Conservation (phyloP, 371 early-diverging fungal species). For the Mucor racemosus region DNA sequence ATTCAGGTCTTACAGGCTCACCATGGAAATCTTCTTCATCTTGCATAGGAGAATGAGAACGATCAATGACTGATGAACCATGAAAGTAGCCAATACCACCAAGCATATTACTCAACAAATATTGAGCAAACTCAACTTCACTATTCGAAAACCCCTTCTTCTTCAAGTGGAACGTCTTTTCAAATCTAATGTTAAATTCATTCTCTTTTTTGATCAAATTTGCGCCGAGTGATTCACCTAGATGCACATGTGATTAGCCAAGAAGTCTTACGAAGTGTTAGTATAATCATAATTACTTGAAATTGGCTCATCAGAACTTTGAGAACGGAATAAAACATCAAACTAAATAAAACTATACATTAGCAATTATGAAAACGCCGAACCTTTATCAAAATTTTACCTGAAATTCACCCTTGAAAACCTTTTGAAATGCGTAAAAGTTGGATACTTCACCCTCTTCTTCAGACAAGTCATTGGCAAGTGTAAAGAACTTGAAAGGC, state of each 20-base stretch:
- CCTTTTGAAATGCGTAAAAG: constrained; percentile 61
- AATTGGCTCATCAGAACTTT: constrained; percentile 35
- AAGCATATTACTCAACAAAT: constrained; percentile 79
- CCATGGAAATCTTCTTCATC: constrained; percentile 61
- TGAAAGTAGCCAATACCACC: constrained; percentile 90
- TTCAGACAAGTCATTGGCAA: constrained; percentile 40
- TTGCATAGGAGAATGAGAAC: constrained; percentile 47
- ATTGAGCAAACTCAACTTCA: constrained; percentile 76
- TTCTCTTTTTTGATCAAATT: constrained; percentile 31
- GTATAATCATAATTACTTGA: constrained; percentile 24
- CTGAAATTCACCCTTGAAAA: constrained; percentile 63
- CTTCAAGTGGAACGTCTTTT: constrained; percentile 69
- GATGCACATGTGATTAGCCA: too few species aligned
- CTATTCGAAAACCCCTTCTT: constrained; percentile 65
- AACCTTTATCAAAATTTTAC: constrained; percentile 27
- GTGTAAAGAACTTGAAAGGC: constrained; percentile 41
- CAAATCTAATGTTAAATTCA: constrained; percentile 78
- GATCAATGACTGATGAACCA: constrained; percentile 55
- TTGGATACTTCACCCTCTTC: constrained; percentile 53
- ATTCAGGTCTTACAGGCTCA: constrained; percentile 59
- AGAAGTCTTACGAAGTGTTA: too few species aligned
- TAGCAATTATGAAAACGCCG: not conserved
- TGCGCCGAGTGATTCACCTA: constrained; percentile 31
- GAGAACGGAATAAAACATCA: constrained; percentile 63
- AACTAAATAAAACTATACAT: constrained; percentile 38